Evolutionary conservation across 768 basidiomycete genomes (phyloP).

Genomic region (Pholiota conissans): DNA sequence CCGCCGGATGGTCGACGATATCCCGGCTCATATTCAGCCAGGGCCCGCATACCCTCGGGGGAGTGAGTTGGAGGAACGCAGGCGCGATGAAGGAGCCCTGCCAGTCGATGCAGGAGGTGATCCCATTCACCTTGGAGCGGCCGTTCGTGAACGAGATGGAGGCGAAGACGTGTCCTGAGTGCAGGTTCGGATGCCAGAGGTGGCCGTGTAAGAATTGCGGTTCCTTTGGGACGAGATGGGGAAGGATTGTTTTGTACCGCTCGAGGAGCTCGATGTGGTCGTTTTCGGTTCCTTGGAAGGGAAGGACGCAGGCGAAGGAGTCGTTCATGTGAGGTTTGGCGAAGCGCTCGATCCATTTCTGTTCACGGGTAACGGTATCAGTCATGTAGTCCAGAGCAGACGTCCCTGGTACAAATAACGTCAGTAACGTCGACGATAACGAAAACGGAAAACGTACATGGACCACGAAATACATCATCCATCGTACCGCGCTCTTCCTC

Average conservation of each 20-base stretch:
- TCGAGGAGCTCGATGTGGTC: conserved; percentile 49
- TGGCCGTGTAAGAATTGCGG: conserved; percentile 38
- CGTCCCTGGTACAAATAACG: no score
- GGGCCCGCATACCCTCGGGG: no score
- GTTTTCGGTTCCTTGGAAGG: conserved; percentile 42
- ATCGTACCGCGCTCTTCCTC: no score
- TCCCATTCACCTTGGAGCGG: not conserved
- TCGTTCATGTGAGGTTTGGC: conserved; percentile 49
- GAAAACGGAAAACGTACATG: no score
- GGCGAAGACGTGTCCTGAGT: conserved; percentile 50
- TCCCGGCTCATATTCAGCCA: no score
- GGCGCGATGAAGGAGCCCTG: conserved; percentile 56
- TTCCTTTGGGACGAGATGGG: conserved; percentile 46
- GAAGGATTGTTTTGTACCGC: conserved; percentile 44
- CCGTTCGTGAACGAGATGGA: conserved; percentile 36
- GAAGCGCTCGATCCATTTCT: conserved; percentile 46
- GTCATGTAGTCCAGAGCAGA: no score
- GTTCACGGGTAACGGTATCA: no score
- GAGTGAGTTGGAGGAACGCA: conserved; percentile 51
- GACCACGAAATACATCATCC: no score
- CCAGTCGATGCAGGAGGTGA: conserved; percentile 46
- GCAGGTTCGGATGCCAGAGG: conserved; percentile 56
- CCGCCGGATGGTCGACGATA: no score
- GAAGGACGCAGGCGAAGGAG: conserved; percentile 44
- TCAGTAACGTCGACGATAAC: no score